Evolutionary conservation across 345 rosid genomes (phyloP), one percentile per base, ranked within the genome.

Genomic region (Moringa oleifera): DNA sequence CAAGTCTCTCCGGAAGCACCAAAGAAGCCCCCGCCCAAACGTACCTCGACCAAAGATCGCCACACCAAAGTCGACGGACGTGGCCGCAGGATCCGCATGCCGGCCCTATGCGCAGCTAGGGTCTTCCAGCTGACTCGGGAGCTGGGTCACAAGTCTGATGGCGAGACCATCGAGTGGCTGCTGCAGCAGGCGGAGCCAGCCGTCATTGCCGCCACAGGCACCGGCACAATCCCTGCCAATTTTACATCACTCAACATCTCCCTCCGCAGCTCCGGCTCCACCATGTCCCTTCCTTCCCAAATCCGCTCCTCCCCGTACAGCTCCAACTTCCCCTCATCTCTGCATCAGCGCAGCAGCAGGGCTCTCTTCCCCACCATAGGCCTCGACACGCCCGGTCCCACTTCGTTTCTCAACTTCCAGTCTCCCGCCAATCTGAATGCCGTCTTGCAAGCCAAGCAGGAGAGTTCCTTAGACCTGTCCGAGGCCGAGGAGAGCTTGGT

Each of bases 31-130:
- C 83, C 90, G 15, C 86, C 95, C 0, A 93, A 93, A 73, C 72
- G 97, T 36, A 83, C 96, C 1, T 93, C 96, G 0, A 86, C 99
- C 8, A 93, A 93, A 61, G 98, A 93, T 69, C 83, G 98, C 6
- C 98, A 93, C 76, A 93, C 98, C 0, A 93, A 93, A 68, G 98
- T 92, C 16, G 97, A 92, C 28, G 98, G 98, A 19, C 86, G 98
- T 57, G 98, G 98, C 18, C 81, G 98, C 23, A 79, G 98, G 67
- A 92, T 92, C 78, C 88, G 98, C 72, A 92, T 92, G 98, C 98
- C 98, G 0, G 98, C 98, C n/a, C 83, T 92, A 45, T 92, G 98
- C 55, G 98, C 98, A n/a, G 98, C 98, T 71, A 83, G 98, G 83
- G 97, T 92, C 69, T 92, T 92, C 51, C 98, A 92, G 75, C 80